A percentile compares a stretch with the other conserved stretches of the same genome.
Evolutionary conservation across 2,329 filamentous ascomycete species (phyloP).

Genomic region (Aureobasidium lini): DNA sequence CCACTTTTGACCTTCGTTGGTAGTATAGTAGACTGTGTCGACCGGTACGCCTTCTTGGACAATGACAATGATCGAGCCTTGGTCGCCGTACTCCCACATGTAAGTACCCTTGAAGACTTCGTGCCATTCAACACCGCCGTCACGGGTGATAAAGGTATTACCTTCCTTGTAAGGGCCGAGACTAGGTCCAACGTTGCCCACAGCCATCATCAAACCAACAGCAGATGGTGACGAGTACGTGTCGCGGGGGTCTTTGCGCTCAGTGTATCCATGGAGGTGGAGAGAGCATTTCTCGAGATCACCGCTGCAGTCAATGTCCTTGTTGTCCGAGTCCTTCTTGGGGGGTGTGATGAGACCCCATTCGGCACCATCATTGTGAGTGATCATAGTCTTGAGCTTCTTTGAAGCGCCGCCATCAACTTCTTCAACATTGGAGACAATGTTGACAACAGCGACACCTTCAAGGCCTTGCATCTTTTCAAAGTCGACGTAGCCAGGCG

Average conservation of each 20-base stretch:
- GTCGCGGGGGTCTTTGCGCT: conserved; percentile 70
- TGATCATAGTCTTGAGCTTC: conserved; percentile 82
- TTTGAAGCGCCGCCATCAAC: conserved; percentile 60
- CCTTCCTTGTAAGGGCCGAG: conserved; percentile 62
- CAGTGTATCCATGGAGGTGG: conserved; percentile 93
- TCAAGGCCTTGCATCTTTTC: conserved; percentile 92
- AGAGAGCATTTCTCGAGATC: conserved; percentile 64
- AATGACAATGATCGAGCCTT: conserved; percentile 86
- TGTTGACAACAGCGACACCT: conserved; percentile 80
- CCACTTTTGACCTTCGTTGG: conserved; percentile 79
- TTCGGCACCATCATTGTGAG: conserved; percentile 88
- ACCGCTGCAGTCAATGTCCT: conserved; percentile 62
- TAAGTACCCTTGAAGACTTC: conserved; percentile 80
- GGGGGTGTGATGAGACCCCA: conserved; percentile 77
- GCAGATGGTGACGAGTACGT: conserved; percentile 85
- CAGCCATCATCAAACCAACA: conserved; percentile 81
- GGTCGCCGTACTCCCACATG: conserved; percentile 92
- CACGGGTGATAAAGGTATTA: conserved; percentile 83
- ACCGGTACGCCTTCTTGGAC: conserved; percentile 64
- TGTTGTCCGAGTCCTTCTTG: conserved; percentile 59
- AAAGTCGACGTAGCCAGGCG: conserved; percentile 77
- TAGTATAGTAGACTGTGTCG: conserved; percentile 64
- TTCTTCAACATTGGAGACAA: conserved; percentile 67
- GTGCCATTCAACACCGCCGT: conserved; percentile 86
- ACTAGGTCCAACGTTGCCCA: conserved; percentile 78